Evolutionary conservation across 179 eudicot genomes (phyloP).

Genomic region (Carnegiea gigantea): DNA sequence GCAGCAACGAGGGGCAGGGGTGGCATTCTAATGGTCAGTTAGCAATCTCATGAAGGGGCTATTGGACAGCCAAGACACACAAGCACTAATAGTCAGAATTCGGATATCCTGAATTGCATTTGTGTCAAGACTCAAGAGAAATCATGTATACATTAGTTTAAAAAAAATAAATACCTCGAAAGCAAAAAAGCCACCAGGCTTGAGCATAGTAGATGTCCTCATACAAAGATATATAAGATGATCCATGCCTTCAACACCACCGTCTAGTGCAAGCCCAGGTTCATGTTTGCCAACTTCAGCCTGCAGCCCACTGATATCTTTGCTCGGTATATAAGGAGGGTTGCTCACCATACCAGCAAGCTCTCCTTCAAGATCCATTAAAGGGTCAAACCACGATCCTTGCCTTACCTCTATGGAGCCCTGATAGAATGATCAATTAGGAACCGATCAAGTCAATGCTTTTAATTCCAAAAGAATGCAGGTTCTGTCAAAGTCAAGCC

Average conservation of each 20-base stretch:
- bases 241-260: slow-evolving; percentile 75
- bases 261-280: slow-evolving; percentile 88
- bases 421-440: slow-evolving; percentile 32
- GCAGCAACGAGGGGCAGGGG: too few relatives aligned
- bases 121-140: neutral
- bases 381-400: slow-evolving; percentile 92
- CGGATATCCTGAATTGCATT: neutral
- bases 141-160: neutral
- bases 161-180: slow-evolving; percentile 57
- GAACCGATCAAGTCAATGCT: neutral
- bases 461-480: neutral
- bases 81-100: neutral
- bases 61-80: neutral
- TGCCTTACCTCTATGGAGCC: slow-evolving; percentile 50
- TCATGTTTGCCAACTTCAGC: slow-evolving; percentile 88
- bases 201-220: slow-evolving; percentile 61
- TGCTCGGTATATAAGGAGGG: slow-evolving; percentile 94
- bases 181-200: slow-evolving; percentile 80
- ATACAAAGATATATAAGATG: slow-evolving; percentile 64
- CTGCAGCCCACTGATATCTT: slow-evolving; percentile 68
- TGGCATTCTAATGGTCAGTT: too few relatives aligned
- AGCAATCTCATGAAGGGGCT: neutral
- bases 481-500: neutral
- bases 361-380: slow-evolving; percentile 58
- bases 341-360: slow-evolving; percentile 84